A percentile compares a stretch with the other conserved stretches of the same genome.
phyloP scores from a whole-genome alignment of 2,329 filamentous ascomycete species.

The Cladosporium sp. region DNA sequence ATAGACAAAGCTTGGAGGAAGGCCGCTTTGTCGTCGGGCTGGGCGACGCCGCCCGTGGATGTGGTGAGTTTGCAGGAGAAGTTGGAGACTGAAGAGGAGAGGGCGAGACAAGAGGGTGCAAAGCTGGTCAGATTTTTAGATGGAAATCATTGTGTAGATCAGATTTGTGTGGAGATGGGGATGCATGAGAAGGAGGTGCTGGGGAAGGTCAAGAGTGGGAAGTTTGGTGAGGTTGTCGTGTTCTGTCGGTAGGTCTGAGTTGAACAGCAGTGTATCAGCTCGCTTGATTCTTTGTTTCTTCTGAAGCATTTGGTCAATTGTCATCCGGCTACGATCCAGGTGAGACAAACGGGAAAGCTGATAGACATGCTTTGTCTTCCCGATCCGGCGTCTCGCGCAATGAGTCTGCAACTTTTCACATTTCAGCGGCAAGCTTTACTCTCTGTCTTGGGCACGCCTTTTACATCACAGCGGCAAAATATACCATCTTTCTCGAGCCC shows the following conservation, averaged over 20 bases:
- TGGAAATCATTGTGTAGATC: constrained; percentile 75
- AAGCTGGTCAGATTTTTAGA: constrained; percentile 68
- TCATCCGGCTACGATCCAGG: neutral
- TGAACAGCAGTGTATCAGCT: neutral
- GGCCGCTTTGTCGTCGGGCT: constrained; percentile 36
- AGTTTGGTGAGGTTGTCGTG: constrained; percentile 36
- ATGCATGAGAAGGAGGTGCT: constrained; percentile 71
- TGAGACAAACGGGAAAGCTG: neutral
- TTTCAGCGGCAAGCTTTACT: neutral
- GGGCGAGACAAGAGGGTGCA: constrained; percentile 42
- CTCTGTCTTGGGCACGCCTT: neutral
- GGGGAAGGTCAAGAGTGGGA: constrained; percentile 62
- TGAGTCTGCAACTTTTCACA: neutral
- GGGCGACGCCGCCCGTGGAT: constrained; percentile 37
- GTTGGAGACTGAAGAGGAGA: constrained; percentile 23
- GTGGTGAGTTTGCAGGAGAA: constrained; percentile 31
- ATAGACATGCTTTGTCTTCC: neutral
- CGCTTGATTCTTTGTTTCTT: neutral
- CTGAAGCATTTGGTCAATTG: neutral
- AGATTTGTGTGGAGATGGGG: constrained; percentile 77
- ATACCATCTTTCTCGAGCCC: neutral
- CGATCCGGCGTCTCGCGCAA: neutral
- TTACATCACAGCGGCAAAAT: neutral
- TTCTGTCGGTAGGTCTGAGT: constrained; percentile 26
- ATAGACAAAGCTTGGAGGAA: constrained; percentile 38